Evolutionary conservation across 768 basidiomycete genomes (phyloP).

Genomic region (Cubamyces lactineus): DNA sequence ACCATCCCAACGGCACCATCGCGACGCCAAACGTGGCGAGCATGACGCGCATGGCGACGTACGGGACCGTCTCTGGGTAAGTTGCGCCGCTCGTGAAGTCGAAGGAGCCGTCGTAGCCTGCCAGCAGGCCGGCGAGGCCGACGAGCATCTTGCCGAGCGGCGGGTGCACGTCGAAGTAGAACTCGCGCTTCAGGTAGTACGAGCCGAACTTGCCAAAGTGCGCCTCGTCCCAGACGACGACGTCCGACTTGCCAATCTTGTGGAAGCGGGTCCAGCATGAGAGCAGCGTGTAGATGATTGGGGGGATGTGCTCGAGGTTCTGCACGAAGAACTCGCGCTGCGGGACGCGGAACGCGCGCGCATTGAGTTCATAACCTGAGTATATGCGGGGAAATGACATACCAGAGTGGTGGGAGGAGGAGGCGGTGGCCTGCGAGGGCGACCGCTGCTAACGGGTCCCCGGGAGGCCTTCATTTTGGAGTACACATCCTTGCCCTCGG

Average conservation of each 20-base stretch:
- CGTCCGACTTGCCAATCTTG: constrained; percentile 82
- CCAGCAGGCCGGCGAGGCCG: constrained; percentile 85
- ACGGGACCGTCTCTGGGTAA: constrained; percentile 87
- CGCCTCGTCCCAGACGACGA: constrained; percentile 98
- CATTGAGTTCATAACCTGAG: constrained; percentile 2
- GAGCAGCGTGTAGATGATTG: constrained; percentile 87
- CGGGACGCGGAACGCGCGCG: background rate
- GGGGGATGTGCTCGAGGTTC: constrained; percentile 77
- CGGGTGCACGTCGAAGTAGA: constrained; percentile 99
- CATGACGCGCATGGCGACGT: constrained; percentile 93
- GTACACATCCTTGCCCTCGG: constrained; percentile 72
- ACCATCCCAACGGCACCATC: constrained; percentile 97
- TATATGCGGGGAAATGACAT: constrained; percentile 21
- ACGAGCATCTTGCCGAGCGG: constrained; percentile 99
- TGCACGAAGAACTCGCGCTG: constrained; percentile 79
- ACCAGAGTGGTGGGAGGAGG: constrained; percentile 62
- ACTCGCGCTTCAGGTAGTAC: constrained; percentile 97
- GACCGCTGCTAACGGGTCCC: constrained; percentile 47
- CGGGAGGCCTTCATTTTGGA: constrained; percentile 44
- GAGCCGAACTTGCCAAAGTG: constrained; percentile 99
- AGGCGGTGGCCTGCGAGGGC: constrained; percentile 61
- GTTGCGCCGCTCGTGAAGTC: constrained; percentile 92
- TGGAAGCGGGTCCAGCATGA: constrained; percentile 96
- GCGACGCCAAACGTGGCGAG: constrained; percentile 93
- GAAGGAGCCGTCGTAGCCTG: constrained; percentile 90